These are phyloP conservation scores for Phaeosphaeria sp. DNA, from an alignment of 2,329 filamentous ascomycete genomes.

Conservation along the genomic window DNA sequence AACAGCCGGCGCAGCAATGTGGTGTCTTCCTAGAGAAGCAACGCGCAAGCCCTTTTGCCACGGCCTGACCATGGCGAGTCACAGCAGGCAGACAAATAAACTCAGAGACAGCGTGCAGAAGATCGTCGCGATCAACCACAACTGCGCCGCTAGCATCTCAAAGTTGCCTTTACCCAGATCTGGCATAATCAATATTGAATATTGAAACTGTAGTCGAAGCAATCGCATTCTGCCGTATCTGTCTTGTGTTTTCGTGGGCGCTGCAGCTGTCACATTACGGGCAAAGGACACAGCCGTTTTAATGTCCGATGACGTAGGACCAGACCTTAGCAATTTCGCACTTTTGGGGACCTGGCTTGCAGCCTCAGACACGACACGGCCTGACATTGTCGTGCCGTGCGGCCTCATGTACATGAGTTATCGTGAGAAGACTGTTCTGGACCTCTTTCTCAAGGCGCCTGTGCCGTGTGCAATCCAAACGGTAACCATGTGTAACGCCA, in stretches of 20 bases:
- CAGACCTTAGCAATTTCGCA: slow-evolving; percentile 13
- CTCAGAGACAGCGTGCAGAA: slow-evolving; percentile 11
- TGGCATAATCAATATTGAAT: slow-evolving; percentile 5
- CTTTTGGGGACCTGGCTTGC: slow-evolving; percentile 12
- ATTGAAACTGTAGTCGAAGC: slow-evolving; percentile 19
- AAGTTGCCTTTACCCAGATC: slow-evolving; percentile 11
- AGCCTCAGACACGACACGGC: slow-evolving; percentile 5
- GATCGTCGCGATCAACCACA: slow-evolving; percentile 25
- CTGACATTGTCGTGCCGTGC: slow-evolving; percentile 5
- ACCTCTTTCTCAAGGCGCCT: slow-evolving; percentile 5
- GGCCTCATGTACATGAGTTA: slow-evolving; percentile 10
- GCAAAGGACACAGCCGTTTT: slow-evolving; percentile 7
- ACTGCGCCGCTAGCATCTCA: slow-evolving; percentile 8
- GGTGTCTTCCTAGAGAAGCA: slow-evolving; percentile 18
- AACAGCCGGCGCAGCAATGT: slow-evolving; percentile 13
- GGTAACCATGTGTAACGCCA: slow-evolving; percentile 7
- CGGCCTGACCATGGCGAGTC: slow-evolving; percentile 12
- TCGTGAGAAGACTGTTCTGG: slow-evolving; percentile 6
- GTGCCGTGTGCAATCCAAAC: slow-evolving; percentile 8
- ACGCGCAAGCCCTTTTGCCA: slow-evolving; percentile 37
- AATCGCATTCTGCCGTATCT: slow-evolving; percentile 12
- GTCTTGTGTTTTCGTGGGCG: slow-evolving; percentile 2
- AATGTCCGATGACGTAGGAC: slow-evolving; percentile 35
- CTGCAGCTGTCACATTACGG: slow-evolving; percentile 14
- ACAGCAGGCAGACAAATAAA: slow-evolving; percentile 18